Conservation (phyloP, 495 filamentous ascomycete genomes). For the Amniculicola lignicola region DNA sequence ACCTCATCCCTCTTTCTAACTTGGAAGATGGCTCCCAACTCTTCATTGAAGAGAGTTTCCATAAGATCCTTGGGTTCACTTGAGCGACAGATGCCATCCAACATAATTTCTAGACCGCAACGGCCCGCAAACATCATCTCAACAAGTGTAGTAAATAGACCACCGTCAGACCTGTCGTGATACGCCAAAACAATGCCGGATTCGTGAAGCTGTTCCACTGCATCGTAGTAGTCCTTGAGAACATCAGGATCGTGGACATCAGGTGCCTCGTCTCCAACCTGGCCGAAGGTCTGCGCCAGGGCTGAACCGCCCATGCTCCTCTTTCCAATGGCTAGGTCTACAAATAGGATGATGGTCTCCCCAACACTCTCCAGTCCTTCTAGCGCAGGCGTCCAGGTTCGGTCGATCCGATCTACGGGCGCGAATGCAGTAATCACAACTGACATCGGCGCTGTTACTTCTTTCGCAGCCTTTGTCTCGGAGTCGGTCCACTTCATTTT, state of each 20-base stretch:
- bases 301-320: conserved; percentile 88
- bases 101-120: conserved; percentile 79
- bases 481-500: conserved; percentile 91
- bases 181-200: conserved; percentile 87
- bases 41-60: conserved; percentile 86
- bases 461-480: conserved; percentile 63
- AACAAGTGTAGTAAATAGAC: conserved; percentile 82
- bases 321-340: conserved; percentile 75
- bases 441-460: conserved; percentile 87
- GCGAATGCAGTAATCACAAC: conserved; percentile 89
- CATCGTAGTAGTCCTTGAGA: conserved; percentile 90
- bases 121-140: conserved; percentile 99
- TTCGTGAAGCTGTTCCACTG: conserved; percentile 80
- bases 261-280: conserved; percentile 78
- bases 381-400: conserved; percentile 91
- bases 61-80: conserved; percentile 61
- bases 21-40: conserved; percentile 96
- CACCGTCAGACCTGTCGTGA: conserved; percentile 91
- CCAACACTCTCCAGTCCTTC: conserved; percentile 81
- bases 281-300: conserved; percentile 85
- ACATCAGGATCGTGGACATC: conserved; percentile 78
- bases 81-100: conserved; percentile 63
- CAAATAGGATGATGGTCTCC: conserved; percentile 83
- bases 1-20: conserved; percentile 78
- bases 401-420: conserved; percentile 70